Base-by-base conservation (phyloP, 805 yeast species). In the Kluyveromyces nonfermentans region DNA sequence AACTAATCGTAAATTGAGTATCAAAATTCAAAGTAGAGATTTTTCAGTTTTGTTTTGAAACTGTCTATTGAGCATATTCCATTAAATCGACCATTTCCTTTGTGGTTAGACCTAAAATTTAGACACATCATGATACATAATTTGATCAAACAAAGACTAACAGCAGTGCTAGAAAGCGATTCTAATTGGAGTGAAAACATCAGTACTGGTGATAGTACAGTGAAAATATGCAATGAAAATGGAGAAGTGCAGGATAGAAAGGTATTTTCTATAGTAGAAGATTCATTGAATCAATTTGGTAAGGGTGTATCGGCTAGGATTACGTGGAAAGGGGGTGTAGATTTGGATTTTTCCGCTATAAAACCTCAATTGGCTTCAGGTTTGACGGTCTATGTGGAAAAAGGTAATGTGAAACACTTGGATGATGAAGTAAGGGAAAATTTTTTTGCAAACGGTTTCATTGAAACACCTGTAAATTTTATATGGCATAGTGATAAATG, bases 221-320 rank as follows among this genome's bases (percentile, higher is more conserved):
- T 36, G 9, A 22, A 8, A 10, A 10, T 38, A 19, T 7, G 9
- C 1, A 48, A 42, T 15, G 32, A 45, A 8, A 42, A 38, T 19
- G 50, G 50, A 6, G 44, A 45, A 15, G 40, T 49, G 7, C 62
- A 57, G 34, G 46, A 43, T 19, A 45, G 59, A 34, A 49, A 46
- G 47, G 19, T 33, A 37, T 17, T 44, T 19, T 19, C 20, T 12
- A 30, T 28, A 18, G 32, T 5, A 12, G 17, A 7, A n/a, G 15
- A 5, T 16, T 28, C 4, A 16, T 35, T n/a, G 38, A 21, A 5
- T 21, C 33, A 14, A 14, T 30, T 10, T 33, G n/a, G 37, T 4
- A n/a, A 16, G 9, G 20, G 17, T 9, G 36, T 28, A 15, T 19
- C 22, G 6, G 35, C 35, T 1, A 44, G 53, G 34, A 42, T 51